Base-by-base conservation (phyloP, 495 filamentous ascomycete species). In the Glutinoglossum americanum region DNA sequence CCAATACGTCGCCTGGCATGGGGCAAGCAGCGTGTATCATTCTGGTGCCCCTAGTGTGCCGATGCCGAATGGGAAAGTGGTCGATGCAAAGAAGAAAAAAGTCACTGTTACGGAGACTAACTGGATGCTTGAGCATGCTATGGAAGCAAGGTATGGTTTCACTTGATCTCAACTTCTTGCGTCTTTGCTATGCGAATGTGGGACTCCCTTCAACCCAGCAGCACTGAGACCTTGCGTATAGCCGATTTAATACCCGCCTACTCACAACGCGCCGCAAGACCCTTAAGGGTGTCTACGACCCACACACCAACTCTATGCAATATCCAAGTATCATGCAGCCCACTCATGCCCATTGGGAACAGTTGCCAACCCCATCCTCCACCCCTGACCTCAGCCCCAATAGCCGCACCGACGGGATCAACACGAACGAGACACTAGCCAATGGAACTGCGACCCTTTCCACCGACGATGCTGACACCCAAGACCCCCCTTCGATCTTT, bases 1-100 rank as follows among this genome's bases (percentile, higher is more conserved):
- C 62, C 89, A 94, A 62, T 98, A 95, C 63, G 92, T 98, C 1
- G 92, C 92, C 17, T 98, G 92, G 92, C 88, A 94, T 64, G 92
- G 92, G 27, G 92, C 92, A 21, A 96, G 89, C 62, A 80, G 81
- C 44, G 92, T 98, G 13, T 98, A 98, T 64, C 89, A 96, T 63
- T 85, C 86, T 0, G 82, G 79, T 32, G 80, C 74, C 0, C 86
- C 89, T 1, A 81, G 83, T 27, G 78, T 89, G 17, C 89, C 90
- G 0, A 70, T 81, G 63, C 37, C 39, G 1, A 81, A 75, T 54
- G 85, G 86, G 54, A 92, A 89, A 68, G 74, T 73, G 15, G 73
- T 78, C 15, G 76, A 82, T 56, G 70, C 70, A 55, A 90, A 90
- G 69, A 94, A 92, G 70, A 76, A 85, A 58, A 81, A 85, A 54